phyloP scores from a whole-genome alignment of 177 flowering plant genomes.

The Tripterygium wilfordii region DNA sequence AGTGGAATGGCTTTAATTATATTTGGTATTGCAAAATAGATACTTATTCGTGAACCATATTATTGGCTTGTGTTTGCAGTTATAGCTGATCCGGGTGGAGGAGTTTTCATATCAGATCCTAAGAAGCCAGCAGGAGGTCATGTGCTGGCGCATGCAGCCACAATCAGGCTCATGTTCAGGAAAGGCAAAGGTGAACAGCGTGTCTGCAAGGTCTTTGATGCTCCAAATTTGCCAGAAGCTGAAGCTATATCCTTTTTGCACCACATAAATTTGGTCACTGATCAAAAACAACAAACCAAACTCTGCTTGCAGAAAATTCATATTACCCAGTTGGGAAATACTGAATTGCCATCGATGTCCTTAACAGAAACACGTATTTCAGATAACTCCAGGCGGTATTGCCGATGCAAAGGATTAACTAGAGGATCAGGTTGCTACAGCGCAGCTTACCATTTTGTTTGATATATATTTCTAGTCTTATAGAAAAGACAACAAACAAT shows the following conservation, averaged over 20 bases:
- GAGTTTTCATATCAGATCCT: constrained; percentile 89
- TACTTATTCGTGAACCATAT: not conserved
- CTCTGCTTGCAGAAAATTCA: no score
- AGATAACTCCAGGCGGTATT: constrained; percentile 97
- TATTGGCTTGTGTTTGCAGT: constrained; percentile 45
- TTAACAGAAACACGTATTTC: constrained; percentile 60
- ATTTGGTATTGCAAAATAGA: not conserved
- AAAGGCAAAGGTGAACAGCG: constrained; percentile 98
- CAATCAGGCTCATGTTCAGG: constrained; percentile 89
- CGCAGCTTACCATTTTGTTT: no score
- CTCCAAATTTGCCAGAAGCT: constrained; percentile 94
- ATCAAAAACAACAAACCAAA: no score
- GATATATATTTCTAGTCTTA: no score
- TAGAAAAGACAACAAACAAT: no score
- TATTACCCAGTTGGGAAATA: no score
- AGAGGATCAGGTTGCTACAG: not conserved
- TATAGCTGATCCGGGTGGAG: constrained; percentile 94
- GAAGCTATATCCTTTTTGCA: constrained; percentile 90
- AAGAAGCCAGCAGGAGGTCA: constrained; percentile 99
- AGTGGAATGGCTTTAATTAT: not conserved
- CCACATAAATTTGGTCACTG: not conserved
- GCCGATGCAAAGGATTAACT: constrained; percentile 87
- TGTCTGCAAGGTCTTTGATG: constrained; percentile 94
- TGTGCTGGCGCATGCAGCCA: constrained; percentile 94
- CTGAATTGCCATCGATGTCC: no score